Percentiles rank a stretch among this genome's conserved stretches.
These are phyloP conservation scores for Syncephalastrum racemosum DNA, from an alignment of 371 early-diverging fungal species.

Conservation along the genomic window DNA sequence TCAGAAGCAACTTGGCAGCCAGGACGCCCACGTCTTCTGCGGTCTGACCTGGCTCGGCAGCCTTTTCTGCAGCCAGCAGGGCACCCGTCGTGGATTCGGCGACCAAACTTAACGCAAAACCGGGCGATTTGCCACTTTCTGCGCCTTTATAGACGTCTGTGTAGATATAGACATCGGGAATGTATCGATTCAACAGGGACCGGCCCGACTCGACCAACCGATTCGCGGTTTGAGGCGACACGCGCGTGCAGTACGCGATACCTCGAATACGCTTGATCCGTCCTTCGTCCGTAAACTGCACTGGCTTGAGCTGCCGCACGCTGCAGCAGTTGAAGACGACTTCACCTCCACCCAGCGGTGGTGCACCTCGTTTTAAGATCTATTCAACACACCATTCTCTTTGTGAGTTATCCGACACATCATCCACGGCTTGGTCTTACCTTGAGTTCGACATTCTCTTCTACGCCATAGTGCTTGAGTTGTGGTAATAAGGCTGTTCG, in stretches of 20 bases:
- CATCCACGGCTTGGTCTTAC: conserved; percentile 22
- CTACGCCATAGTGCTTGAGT: conserved; percentile 83
- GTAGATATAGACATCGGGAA: conserved; percentile 96
- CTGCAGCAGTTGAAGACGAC: conserved; percentile 84
- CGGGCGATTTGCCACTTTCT: conserved; percentile 93
- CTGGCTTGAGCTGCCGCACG: conserved; percentile 78
- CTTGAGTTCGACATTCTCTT: conserved; percentile 81
- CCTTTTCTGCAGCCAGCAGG: conserved; percentile 81
- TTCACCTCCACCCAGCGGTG: conserved; percentile 96
- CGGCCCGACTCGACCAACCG: conserved; percentile 91
- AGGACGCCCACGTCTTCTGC: conserved; percentile 89
- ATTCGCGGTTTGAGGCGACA: conserved; percentile 95
- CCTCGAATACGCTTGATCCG: conserved; percentile 94
- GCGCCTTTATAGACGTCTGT: conserved; percentile 96
- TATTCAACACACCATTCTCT: conserved; percentile 12
- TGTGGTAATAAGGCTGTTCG: conserved; percentile 89
- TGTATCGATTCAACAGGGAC: conserved; percentile 79
- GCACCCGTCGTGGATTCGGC: conserved; percentile 90
- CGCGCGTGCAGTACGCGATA: conserved; percentile 88
- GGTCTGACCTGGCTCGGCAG: conserved; percentile 72
- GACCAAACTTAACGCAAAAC: conserved; percentile 89
- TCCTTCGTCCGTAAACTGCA: conserved; percentile 81
- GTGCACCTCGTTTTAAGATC: conserved; percentile 90
- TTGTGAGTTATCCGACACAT: no score
- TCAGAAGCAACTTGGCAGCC: conserved; percentile 75